These are phyloP conservation scores for Phytophthora idaei DNA, from an alignment of 352 stramenopile species.

Conservation along the genomic window DNA sequence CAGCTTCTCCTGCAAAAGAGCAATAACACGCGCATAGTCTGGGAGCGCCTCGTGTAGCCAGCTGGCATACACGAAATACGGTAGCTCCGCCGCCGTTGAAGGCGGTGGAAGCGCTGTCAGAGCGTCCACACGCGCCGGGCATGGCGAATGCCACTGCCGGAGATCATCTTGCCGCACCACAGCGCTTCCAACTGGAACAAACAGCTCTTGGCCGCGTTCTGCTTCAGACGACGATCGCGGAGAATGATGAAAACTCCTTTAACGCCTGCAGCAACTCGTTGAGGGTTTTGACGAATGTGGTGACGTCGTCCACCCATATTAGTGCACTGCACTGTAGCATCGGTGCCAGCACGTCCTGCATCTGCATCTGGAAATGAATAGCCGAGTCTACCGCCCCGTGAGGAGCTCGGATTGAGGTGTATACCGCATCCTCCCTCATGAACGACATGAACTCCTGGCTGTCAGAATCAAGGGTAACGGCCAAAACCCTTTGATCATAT, in stretches of 20 bases:
- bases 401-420: slow-evolving; percentile 8
- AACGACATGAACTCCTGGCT: slow-evolving; percentile 24
- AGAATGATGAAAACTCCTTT: slow-evolving; percentile 15
- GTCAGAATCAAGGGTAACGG: not conserved
- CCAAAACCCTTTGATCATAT: no score
- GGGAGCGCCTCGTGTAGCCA: not conserved
- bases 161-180: slow-evolving; percentile 34
- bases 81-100: not conserved
- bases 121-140: slow-evolving; percentile 7
- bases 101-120: not conserved
- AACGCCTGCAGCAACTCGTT: slow-evolving; percentile 13
- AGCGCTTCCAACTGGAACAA: slow-evolving; percentile 9
- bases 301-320: slow-evolving; percentile 35
- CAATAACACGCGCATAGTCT: not conserved
- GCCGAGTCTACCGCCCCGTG: slow-evolving; percentile 17
- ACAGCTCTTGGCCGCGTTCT: slow-evolving; percentile 21
- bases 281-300: slow-evolving; percentile 12
- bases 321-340: slow-evolving; percentile 25
- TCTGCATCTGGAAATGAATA: slow-evolving; percentile 20
- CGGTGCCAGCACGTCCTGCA: slow-evolving; percentile 2
- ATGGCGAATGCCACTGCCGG: slow-evolving; percentile 4
- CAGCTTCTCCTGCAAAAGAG: not conserved
- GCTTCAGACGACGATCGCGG: slow-evolving; percentile 22
- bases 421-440: slow-evolving; percentile 17
- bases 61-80: not conserved